Evolutionary conservation across 441 rosid genomes (phyloP).

Genomic region (Arabidopsis lyrata): DNA sequence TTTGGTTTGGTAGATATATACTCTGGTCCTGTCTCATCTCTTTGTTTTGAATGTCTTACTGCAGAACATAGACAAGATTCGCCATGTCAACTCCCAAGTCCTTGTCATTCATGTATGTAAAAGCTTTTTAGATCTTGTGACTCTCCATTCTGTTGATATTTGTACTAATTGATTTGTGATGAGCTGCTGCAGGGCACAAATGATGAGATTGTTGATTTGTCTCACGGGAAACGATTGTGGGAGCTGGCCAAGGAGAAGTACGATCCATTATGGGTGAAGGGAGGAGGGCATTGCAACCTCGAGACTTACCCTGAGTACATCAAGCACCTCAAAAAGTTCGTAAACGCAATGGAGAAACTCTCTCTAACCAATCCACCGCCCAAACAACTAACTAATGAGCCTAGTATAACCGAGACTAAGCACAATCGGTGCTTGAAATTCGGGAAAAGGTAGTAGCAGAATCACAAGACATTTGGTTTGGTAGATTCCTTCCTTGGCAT

Average conservation of each 20-base stretch:
- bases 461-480: conserved; percentile 26
- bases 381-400: conserved; percentile 55
- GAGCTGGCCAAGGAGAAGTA: conserved; percentile 75
- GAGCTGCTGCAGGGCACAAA: conserved; percentile 59
- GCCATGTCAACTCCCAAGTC: conserved; percentile 82
- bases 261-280: conserved; percentile 79
- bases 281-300: conserved; percentile 78
- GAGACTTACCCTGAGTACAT: conserved; percentile 80
- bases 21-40: conserved; percentile 32
- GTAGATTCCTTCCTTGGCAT: conserved; percentile 31
- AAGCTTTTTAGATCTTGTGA: neutral
- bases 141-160: neutral
- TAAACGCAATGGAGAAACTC: conserved; percentile 75
- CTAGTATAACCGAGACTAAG: conserved; percentile 66
- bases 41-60: conserved; percentile 36
- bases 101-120: conserved; percentile 92
- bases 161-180: conserved; percentile 1
- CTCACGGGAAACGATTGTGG: conserved; percentile 77
- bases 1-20: neutral
- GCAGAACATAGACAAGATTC: conserved; percentile 97
- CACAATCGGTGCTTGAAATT: conserved; percentile 87
- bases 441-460: conserved; percentile 45
- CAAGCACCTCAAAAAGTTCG: conserved; percentile 64
- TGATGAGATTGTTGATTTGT: conserved; percentile 70
- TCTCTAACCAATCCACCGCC: conserved; percentile 51